Conservation (phyloP, 2,329 filamentous ascomycete genomes). For the Trichoderma arundinaceum region DNA sequence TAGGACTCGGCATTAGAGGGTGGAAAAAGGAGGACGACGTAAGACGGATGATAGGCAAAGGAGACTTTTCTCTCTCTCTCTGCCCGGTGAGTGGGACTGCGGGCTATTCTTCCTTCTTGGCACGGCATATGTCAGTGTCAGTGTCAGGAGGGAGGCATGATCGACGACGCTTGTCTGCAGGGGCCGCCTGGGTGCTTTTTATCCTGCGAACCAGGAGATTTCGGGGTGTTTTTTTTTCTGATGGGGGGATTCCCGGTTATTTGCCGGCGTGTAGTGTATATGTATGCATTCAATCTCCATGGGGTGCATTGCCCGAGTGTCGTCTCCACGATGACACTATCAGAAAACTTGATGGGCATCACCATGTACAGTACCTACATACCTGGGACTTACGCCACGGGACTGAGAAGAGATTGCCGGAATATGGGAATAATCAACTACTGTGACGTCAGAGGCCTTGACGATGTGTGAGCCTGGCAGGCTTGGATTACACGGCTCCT, state of each 20-base stretch:
- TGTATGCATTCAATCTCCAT: not conserved
- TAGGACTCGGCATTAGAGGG: not conserved
- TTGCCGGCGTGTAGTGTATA: not conserved
- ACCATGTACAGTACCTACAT: too few relatives aligned
- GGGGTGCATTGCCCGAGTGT: not conserved
- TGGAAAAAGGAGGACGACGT: not conserved
- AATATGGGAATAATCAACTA: not conserved
- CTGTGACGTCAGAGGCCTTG: constrained; percentile 17
- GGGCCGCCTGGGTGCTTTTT: not conserved
- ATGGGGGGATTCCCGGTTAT: not conserved
- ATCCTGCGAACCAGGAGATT: constrained; percentile 1
- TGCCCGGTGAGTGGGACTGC: not conserved
- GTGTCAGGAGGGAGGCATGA: not conserved
- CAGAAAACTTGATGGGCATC: not conserved
- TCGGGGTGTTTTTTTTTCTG: not conserved
- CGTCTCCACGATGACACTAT: constrained; percentile 9
- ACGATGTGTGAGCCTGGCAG: not conserved
- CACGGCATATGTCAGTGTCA: constrained; percentile 1
- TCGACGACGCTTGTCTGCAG: constrained; percentile 25
- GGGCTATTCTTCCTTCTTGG: not conserved
- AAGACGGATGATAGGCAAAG: not conserved
- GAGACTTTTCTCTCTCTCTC: not conserved
- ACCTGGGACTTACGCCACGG: too few relatives aligned
- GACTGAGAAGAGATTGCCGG: not conserved
- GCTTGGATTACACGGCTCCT: too few relatives aligned